Conservation (phyloP, 2,329 filamentous ascomycete species). For the Emydomyces testavorans region DNA sequence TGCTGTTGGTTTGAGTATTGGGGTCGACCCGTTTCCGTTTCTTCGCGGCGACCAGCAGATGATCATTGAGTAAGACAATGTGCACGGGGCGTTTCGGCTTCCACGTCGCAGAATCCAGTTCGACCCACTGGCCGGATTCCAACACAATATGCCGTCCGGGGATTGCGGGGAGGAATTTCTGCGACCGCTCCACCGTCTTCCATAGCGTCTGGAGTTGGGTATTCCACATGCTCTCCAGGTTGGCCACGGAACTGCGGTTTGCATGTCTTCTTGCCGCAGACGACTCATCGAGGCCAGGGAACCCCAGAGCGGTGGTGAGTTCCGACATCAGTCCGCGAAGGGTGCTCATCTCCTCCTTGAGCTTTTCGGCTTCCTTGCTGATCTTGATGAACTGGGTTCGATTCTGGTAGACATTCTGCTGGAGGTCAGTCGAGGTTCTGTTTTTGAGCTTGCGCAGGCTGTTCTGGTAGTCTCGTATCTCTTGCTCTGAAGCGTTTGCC, state of each 20-base stretch:
- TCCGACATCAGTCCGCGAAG: conserved; percentile 86
- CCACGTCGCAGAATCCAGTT: conserved; percentile 94
- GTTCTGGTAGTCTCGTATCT: conserved; percentile 71
- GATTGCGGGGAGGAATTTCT: conserved; percentile 87
- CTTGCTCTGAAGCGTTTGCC: conserved; percentile 73
- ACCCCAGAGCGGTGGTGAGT: conserved; percentile 58
- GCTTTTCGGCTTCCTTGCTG: conserved; percentile 95
- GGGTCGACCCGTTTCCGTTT: conserved; percentile 84
- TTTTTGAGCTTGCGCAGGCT: conserved; percentile 65
- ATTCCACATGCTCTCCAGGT: conserved; percentile 57
- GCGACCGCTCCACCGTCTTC: conserved; percentile 94
- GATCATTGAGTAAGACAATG: conserved; percentile 86
- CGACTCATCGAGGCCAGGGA: conserved; percentile 43
- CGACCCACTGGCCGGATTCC: conserved; percentile 87
- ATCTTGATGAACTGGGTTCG: conserved; percentile 98
- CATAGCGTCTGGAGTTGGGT: conserved; percentile 67
- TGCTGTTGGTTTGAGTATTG: conserved; percentile 33
- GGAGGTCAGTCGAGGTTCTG: conserved; percentile 69
- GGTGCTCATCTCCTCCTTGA: conserved; percentile 90
- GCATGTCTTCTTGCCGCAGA: conserved; percentile 46
- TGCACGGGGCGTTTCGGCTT: conserved; percentile 82
- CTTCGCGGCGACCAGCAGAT: conserved; percentile 76
- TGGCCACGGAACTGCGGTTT: conserved; percentile 80
- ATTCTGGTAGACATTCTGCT: conserved; percentile 94
- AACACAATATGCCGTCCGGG: conserved; percentile 87